A percentile compares a stretch with the other conserved stretches of the same genome.
Conservation (phyloP, 73 alveolate genomes). For the Paramecium pentaurelia region DNA sequence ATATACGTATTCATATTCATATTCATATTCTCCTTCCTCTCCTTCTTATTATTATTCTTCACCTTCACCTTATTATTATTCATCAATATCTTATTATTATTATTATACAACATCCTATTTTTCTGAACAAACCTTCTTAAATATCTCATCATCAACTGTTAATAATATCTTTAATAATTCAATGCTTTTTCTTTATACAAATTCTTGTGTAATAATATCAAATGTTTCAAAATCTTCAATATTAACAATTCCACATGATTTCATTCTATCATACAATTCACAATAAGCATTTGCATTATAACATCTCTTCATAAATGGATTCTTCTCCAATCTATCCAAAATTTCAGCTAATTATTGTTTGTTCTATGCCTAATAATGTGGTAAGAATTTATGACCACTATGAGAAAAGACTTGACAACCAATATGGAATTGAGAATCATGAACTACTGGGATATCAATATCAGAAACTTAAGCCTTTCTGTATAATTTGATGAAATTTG, state of each 20-base stretch:
- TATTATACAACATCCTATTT: neutral
- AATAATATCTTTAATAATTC: neutral
- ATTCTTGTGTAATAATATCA: slow-evolving; percentile 10
- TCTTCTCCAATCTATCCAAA: neutral
- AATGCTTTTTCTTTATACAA: slow-evolving; percentile 34
- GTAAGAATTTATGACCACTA: slow-evolving; percentile 23
- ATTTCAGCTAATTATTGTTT: neutral
- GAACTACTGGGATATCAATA: neutral
- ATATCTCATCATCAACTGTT: neutral
- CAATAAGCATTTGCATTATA: slow-evolving; percentile 52
- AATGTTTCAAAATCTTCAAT: slow-evolving; percentile 36
- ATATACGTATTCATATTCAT: slow-evolving; percentile 11
- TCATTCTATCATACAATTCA: slow-evolving; percentile 45
- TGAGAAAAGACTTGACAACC: slow-evolving; percentile 45
- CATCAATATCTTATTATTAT: neutral
- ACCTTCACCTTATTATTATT: neutral
- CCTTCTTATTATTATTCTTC: neutral
- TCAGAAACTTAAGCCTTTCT: neutral
- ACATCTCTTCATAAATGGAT: slow-evolving; percentile 36
- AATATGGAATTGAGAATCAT: slow-evolving; percentile 35
- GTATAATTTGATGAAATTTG: neutral
- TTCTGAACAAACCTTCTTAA: slow-evolving; percentile 19
- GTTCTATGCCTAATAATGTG: slow-evolving; percentile 24
- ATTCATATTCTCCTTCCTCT: slow-evolving; percentile 23
- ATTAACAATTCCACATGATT: neutral